Base-by-base conservation (phyloP, 345 rosid genomes). In the Camelina laxa region DNA sequence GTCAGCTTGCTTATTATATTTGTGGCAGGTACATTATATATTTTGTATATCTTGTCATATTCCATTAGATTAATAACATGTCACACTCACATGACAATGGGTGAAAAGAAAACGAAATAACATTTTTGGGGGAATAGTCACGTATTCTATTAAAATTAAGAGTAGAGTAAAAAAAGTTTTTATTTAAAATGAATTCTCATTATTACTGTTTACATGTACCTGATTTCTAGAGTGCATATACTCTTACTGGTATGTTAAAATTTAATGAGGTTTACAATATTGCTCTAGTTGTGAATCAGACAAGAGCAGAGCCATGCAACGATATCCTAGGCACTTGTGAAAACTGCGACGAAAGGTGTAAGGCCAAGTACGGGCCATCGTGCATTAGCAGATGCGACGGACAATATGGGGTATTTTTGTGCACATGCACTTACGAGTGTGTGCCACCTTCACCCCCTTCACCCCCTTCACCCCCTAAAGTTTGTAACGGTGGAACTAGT, bases 321-420 rank as follows among this genome's bases (percentile, higher is more conserved):
- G 65, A 76, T 0, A 54, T 55, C 9, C 7, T 76, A 76, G 70
- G 64, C 57, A 20, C 8, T 54, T 76, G 75, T 12, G 14, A 51
- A 30, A 61, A 54, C 16, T 76, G 80, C 10, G 80, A 68, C 20
- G 5, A 14, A 12, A 68, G 7, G 31, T 76, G 70, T 30, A 69
- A 69, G 5, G n/a, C 36, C 15, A 75, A 60, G 21, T 65, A 69
- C 9, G 75, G 75, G 8, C 58, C 70, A 69, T 61, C 58, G 14
- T 27, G 55, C 30, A 4, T 49, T 38, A 15, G 68, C 61, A 16
- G 0, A 4, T 75, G 79, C 44, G 60, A 49, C 10, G 11, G 51
- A 15, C 17, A 9, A 3, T 7, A 20, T 41, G 47, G 16, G 14
- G 9, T 61, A 4, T 4, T 11, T n/a, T 7, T 16, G 22, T 76